A percentile compares a stretch with the other conserved stretches of the same genome.
Conservation (phyloP, 768 basidiomycete genomes). For the Leucosporidium scottii region DNA sequence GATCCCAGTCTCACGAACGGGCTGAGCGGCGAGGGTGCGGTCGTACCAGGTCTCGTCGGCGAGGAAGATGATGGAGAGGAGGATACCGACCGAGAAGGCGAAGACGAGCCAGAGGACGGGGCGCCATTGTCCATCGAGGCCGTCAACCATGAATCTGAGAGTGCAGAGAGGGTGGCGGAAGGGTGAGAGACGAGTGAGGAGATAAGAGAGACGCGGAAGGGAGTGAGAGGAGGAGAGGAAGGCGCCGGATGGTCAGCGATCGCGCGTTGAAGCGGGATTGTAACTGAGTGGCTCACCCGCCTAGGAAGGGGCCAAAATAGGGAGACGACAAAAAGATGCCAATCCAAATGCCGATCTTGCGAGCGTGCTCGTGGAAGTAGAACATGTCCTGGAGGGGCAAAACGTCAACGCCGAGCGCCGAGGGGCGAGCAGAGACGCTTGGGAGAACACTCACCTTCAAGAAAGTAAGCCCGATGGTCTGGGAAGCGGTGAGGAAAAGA, state of each 20-base stretch:
- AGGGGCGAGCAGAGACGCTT: too few relatives aligned
- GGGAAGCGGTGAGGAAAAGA: slow-evolving; percentile 27
- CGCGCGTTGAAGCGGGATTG: too few relatives aligned
- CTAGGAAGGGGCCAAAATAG: slow-evolving; percentile 17
- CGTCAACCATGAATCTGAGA: slow-evolving; percentile 23
- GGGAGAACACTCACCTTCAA: neutral
- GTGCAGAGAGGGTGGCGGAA: neutral
- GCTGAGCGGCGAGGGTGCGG: slow-evolving; percentile 18
- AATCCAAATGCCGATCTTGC: slow-evolving; percentile 28
- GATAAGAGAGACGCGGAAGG: too few relatives aligned
- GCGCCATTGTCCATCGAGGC: slow-evolving; percentile 24
- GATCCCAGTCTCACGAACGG: slow-evolving; percentile 14
- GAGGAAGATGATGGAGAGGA: slow-evolving; percentile 15
- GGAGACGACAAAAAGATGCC: slow-evolving; percentile 17
- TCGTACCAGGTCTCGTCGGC: slow-evolving; percentile 33
- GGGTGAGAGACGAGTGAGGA: too few relatives aligned
- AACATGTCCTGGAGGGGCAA: slow-evolving; percentile 22
- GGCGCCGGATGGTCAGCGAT: neutral
- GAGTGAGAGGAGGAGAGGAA: neutral
- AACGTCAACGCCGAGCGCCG: neutral
- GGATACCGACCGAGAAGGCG: slow-evolving; percentile 17
- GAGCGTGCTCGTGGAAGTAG: slow-evolving; percentile 22
- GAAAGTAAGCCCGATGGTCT: slow-evolving; percentile 25
- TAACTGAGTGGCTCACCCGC: neutral
- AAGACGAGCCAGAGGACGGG: slow-evolving; percentile 33